phyloP scores from a whole-genome alignment of 768 basidiomycete genomes.

The Mycena olivaceomarginata region DNA sequence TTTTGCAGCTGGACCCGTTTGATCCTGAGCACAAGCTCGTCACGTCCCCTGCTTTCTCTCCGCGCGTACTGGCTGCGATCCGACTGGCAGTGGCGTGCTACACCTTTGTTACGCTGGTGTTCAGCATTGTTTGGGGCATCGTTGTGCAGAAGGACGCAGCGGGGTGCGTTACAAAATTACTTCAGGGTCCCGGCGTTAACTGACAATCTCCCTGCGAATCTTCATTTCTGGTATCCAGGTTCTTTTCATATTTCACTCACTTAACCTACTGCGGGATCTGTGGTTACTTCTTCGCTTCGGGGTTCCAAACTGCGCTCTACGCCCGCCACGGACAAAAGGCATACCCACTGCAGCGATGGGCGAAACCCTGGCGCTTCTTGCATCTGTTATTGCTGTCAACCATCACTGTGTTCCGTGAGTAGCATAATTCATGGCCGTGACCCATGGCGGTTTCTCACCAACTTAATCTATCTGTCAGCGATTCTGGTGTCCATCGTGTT shows the following conservation, averaged over 20 bases:
- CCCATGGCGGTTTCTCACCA: not conserved
- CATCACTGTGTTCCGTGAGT: conserved; percentile 64
- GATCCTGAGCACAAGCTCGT: conserved; percentile 62
- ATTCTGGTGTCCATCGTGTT: conserved; percentile 54
- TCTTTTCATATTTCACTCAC: conserved; percentile 68
- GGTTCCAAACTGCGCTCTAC: conserved; percentile 65
- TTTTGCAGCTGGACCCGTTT: conserved; percentile 55
- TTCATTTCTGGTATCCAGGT: conserved; percentile 52
- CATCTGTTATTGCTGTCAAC: conserved; percentile 63
- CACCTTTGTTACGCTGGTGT: conserved; percentile 53
- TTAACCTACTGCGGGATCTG: conserved; percentile 65
- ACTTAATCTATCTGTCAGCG: conserved; percentile 34
- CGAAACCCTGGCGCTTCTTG: conserved; percentile 63
- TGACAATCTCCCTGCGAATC: not conserved
- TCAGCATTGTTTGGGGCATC: conserved; percentile 49
- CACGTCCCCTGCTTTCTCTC: conserved; percentile 64
- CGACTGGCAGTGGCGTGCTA: conserved; percentile 64
- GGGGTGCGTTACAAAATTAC: conserved; percentile 44
- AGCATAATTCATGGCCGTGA: not conserved
- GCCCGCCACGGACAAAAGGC: conserved; percentile 45
- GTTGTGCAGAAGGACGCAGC: conserved; percentile 49
- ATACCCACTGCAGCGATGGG: conserved; percentile 70
- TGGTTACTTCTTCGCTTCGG: conserved; percentile 66
- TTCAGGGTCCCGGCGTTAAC: conserved; percentile 5
- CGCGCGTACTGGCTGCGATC: conserved; percentile 58